Evolutionary conservation across 2,329 filamentous ascomycete genomes (phyloP).

Genomic region (Paecilomyces variotii): DNA sequence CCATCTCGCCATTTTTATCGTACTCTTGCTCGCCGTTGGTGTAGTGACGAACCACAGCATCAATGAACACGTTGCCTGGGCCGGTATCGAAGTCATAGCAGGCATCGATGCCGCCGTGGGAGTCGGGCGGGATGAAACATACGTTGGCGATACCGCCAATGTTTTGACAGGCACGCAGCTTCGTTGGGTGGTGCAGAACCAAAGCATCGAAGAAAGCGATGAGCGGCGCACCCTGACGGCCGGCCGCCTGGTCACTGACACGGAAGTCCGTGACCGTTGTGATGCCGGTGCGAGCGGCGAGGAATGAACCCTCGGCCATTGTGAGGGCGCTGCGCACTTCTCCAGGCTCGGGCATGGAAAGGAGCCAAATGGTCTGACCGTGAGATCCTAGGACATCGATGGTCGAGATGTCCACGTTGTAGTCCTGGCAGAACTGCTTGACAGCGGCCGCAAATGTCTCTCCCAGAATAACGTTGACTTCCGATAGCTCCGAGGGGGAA

Average conservation of each 20-base stretch:
- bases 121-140: slow-evolving; percentile 48
- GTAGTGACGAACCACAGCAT: slow-evolving; percentile 49
- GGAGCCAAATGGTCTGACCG: slow-evolving; percentile 52
- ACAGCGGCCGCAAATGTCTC: slow-evolving; percentile 49
- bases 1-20: slow-evolving; percentile 47
- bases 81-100: slow-evolving; percentile 50
- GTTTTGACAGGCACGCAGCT: slow-evolving; percentile 53
- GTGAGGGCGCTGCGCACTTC: slow-evolving; percentile 45
- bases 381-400: slow-evolving; percentile 52
- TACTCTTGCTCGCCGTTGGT: slow-evolving; percentile 44
- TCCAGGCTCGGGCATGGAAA: slow-evolving; percentile 44
- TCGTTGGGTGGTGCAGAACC: slow-evolving; percentile 48
- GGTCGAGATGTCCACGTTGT: slow-evolving; percentile 35
- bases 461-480: slow-evolving; percentile 51
- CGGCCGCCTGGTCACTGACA: slow-evolving; percentile 49
- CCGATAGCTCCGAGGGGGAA: slow-evolving; percentile 46
- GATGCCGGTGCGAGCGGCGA: slow-evolving; percentile 49
- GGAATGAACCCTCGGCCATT: slow-evolving; percentile 51
- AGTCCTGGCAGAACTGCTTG: slow-evolving; percentile 40
- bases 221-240: slow-evolving; percentile 48
- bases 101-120: slow-evolving; percentile 30
- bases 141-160: slow-evolving; percentile 56
- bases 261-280: slow-evolving; percentile 54
- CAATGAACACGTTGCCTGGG: slow-evolving; percentile 50
- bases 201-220: slow-evolving; percentile 52